phyloP scores from a whole-genome alignment of 495 filamentous ascomycete genomes.

The Staphylotrichum longicolle region DNA sequence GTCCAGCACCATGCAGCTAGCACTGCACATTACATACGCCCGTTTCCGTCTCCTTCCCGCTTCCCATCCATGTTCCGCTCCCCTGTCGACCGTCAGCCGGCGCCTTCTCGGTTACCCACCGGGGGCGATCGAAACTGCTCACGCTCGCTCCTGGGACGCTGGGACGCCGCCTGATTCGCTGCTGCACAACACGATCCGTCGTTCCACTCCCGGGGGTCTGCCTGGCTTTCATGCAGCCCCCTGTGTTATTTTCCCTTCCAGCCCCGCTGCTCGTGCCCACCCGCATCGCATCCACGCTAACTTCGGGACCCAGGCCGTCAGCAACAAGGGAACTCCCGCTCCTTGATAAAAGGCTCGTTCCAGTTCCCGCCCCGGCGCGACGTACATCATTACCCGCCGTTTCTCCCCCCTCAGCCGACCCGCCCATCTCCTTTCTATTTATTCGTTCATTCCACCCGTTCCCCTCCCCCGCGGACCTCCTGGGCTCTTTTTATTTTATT shows the following conservation, averaged over 20 bases:
- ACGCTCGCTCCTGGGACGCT: conserved; percentile 8
- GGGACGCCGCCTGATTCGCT: conserved; percentile 20
- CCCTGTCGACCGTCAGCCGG: conserved; percentile 15
- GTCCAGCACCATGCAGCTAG: conserved; percentile 11
- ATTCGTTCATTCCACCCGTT: conserved; percentile 18
- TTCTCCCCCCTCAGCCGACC: conserved; percentile 7
- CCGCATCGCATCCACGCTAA: conserved; percentile 30
- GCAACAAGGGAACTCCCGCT: conserved; percentile 38
- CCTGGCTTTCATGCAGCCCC: conserved; percentile 16
- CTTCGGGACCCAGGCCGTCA: conserved; percentile 30
- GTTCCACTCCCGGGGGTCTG: conserved; percentile 16
- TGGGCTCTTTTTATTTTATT: conserved; percentile 1
- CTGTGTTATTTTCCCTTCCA: conserved; percentile 19
- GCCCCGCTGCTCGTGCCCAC: conserved; percentile 15
- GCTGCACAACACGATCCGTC: conserved; percentile 6
- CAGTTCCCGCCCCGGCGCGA: conserved; percentile 28
- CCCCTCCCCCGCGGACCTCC: background rate
- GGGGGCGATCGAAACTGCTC: conserved; percentile 16
- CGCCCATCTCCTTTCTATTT: conserved; percentile 19
- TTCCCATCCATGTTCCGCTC: conserved; percentile 16
- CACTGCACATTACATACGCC: conserved; percentile 13
- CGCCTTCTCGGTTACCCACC: conserved; percentile 9
- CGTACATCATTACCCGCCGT: conserved; percentile 29
- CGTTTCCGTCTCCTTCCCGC: conserved; percentile 20
- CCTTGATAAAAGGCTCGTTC: conserved; percentile 30